These are phyloP conservation scores for Jamesozyma spencerorum DNA, from an alignment of 805 yeast genomes.

Conservation along the genomic window DNA sequence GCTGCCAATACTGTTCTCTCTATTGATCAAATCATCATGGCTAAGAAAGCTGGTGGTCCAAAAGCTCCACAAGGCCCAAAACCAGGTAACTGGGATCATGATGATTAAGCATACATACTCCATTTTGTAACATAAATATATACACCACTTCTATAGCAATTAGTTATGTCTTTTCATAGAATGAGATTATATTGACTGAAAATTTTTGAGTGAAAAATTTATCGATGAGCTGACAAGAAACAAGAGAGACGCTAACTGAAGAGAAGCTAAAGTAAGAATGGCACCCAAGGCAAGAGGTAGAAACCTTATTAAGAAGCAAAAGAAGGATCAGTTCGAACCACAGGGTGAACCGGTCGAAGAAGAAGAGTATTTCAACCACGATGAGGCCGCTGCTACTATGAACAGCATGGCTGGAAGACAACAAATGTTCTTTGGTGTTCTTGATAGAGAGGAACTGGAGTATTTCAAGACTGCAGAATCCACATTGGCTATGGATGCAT, in stretches of 20 bases:
- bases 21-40: slow-evolving; percentile 96
- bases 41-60: slow-evolving; percentile 98
- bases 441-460: slow-evolving; percentile 75
- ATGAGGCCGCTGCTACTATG: slow-evolving; percentile 3
- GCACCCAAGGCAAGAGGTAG: background rate
- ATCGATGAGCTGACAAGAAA: too few species aligned
- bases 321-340: slow-evolving; percentile 19
- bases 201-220: too few species aligned
- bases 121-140: too few species aligned
- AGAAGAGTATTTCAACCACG: slow-evolving; percentile 7
- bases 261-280: background rate
- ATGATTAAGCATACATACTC: too few species aligned
- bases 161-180: too few species aligned
- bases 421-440: slow-evolving; percentile 69
- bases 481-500: slow-evolving; percentile 70
- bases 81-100: slow-evolving; percentile 96
- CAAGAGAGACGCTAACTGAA: too few species aligned
- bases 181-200: too few species aligned
- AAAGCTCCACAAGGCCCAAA: slow-evolving; percentile 74
- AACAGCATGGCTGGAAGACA: too few species aligned
- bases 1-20: slow-evolving; percentile 72
- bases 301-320: slow-evolving; percentile 6
- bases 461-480: slow-evolving; percentile 91
- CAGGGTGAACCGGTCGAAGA: slow-evolving; percentile 7
- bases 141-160: too few species aligned